Conservation (phyloP, 2,329 filamentous ascomycete species). For the Fusarium praegraminearum region DNA sequence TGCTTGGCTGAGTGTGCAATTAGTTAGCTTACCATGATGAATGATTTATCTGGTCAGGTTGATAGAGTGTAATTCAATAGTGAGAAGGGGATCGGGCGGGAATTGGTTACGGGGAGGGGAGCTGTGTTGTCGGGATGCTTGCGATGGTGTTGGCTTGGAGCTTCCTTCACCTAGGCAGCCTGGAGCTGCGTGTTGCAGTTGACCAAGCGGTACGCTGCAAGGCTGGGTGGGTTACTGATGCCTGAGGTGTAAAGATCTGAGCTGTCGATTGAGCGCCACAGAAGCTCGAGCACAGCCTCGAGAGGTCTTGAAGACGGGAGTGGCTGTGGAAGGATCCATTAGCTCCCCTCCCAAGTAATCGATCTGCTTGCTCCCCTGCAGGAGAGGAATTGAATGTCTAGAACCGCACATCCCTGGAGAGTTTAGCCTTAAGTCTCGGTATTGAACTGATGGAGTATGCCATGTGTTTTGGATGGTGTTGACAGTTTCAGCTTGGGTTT, state of each 20-base stretch:
- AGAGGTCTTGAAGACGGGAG: slow-evolving; percentile 34
- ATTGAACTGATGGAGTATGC: slow-evolving; percentile 5
- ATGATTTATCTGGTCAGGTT: slow-evolving; percentile 38
- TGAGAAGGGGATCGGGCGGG: slow-evolving; percentile 13
- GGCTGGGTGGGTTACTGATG: slow-evolving; percentile 44
- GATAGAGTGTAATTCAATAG: slow-evolving; percentile 4
- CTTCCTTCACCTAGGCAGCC: slow-evolving; percentile 57
- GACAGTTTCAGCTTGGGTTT: not conserved
- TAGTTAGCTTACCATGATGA: slow-evolving; percentile 51
- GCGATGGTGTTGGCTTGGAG: slow-evolving; percentile 50
- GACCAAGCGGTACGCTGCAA: slow-evolving; percentile 36
- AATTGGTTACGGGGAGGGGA: slow-evolving; percentile 35
- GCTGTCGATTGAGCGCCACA: slow-evolving; percentile 13
- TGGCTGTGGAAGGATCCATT: slow-evolving; percentile 33
- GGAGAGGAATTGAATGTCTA: slow-evolving; percentile 31
- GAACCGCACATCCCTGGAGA: slow-evolving; percentile 37
- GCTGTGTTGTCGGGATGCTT: slow-evolving; percentile 35
- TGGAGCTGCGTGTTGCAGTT: slow-evolving; percentile 57
- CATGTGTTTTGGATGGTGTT: not conserved
- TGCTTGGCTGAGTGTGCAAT: slow-evolving; percentile 12
- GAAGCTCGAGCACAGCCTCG: slow-evolving; percentile 6
- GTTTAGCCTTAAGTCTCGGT: slow-evolving; percentile 15
- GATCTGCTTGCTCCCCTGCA: slow-evolving; percentile 36
- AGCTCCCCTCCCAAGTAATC: slow-evolving; percentile 15
- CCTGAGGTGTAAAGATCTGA: slow-evolving; percentile 47